Conservation (phyloP, 2,329 filamentous ascomycete genomes). For the Hypomyces perniciosus region DNA sequence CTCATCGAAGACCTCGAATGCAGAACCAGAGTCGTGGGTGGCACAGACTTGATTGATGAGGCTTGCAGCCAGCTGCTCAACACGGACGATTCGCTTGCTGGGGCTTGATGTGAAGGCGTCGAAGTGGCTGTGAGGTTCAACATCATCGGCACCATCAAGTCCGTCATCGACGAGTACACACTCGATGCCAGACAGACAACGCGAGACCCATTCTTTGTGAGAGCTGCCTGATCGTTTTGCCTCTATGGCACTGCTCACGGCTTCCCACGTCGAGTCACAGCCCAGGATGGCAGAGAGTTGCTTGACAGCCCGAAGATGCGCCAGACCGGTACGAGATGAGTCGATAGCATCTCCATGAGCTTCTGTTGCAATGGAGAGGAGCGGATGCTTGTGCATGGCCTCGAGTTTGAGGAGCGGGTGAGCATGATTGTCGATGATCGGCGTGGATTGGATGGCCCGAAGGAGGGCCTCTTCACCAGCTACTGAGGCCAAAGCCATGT, state of each 20-base stretch:
- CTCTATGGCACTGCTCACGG: constrained; percentile 40
- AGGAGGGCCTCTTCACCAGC: constrained; percentile 16
- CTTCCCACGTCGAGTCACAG: constrained; percentile 58
- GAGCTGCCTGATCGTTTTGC: constrained; percentile 34
- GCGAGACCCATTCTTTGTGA: constrained; percentile 51
- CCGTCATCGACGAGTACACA: constrained; percentile 75
- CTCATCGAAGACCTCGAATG: constrained; percentile 29
- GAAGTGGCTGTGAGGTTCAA: constrained; percentile 59
- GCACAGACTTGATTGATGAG: constrained; percentile 46
- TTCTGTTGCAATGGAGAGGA: constrained; percentile 63
- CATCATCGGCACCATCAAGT: constrained; percentile 48
- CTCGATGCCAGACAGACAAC: constrained; percentile 67
- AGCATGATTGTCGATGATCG: constrained; percentile 68
- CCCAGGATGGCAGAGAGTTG: constrained; percentile 61
- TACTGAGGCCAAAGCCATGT: not conserved
- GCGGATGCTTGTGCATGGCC: constrained; percentile 39
- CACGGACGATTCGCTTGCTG: constrained; percentile 69
- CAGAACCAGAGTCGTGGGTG: constrained; percentile 24
- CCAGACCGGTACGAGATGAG: constrained; percentile 55
- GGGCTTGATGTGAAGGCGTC: constrained; percentile 56
- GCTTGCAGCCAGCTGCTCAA: constrained; percentile 64
- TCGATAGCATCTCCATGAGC: constrained; percentile 62
- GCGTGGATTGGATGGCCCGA: constrained; percentile 44
- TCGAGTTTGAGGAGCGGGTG: constrained; percentile 58
- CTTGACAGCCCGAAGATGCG: constrained; percentile 63